Evolutionary conservation across 352 stramenopile species (phyloP).

Genomic region (Bremia lactucae): DNA sequence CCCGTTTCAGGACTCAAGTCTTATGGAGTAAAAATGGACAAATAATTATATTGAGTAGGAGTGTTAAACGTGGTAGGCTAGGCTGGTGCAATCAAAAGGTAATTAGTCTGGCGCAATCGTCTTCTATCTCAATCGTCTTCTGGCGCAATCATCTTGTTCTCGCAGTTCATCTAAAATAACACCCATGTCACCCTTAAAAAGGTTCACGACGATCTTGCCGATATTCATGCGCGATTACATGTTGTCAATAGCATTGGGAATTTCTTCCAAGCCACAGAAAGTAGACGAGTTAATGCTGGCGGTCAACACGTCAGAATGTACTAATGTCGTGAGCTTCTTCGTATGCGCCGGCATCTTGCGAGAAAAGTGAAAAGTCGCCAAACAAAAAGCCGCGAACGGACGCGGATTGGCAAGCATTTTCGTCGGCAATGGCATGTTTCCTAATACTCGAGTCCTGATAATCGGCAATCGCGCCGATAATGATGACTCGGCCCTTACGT

Average conservation of each 20-base stretch:
- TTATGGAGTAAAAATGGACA: no score
- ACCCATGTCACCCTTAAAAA: constrained; percentile 37
- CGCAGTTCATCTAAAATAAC: no score
- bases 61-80: no score
- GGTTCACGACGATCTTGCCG: constrained; percentile 73
- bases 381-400: constrained; percentile 46
- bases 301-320: constrained; percentile 41
- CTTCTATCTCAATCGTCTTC: no score
- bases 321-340: constrained; percentile 34
- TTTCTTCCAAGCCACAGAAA: constrained; percentile 47
- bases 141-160: no score
- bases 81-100: no score
- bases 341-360: constrained; percentile 30
- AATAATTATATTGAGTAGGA: no score
- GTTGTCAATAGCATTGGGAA: constrained; percentile 55
- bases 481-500: constrained; percentile 42
- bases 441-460: constrained; percentile 31
- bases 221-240: constrained; percentile 73
- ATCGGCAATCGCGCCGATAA: constrained; percentile 45
- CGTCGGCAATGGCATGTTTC: constrained; percentile 21
- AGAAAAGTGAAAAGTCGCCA: constrained; percentile 18
- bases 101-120: no score
- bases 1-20: no score
- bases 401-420: constrained; percentile 27
- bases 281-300: constrained; percentile 32